Evolutionary conservation across 2,329 filamentous ascomycete genomes (phyloP), one percentile per base, ranked within the genome.

Genomic region (Triangularia setosa): DNA sequence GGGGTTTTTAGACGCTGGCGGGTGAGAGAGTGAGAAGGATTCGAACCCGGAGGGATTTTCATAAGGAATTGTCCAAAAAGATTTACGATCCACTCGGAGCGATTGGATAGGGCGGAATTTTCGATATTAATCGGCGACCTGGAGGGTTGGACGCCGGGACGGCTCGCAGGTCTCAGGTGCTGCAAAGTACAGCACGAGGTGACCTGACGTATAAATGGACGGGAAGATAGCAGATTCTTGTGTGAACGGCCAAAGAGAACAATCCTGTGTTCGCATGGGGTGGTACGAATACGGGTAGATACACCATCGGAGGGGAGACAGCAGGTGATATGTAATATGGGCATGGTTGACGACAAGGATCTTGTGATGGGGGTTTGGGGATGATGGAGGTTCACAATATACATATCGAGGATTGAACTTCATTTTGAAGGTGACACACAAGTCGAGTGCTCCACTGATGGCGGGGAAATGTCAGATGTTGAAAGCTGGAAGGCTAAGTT

Each of bases 81-180:
- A 21, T 12, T 8, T 8, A 28, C 27, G 8, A 8, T 4, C 8
- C 4, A 28, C 27, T 28, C 27, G 48, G 14, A 12, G 23, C 14
- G 21, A 24, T 27, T 57, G 27, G 24, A 18, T 33, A 18, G 16
- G 48, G 21, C 14, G 7, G 16, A 30, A 30, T 33, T 58, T 25
- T 28, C 16, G 16, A 59, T 35, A 59, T 59, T 59, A 59, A 59
- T 59, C 57, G 57, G 57, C 57, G 57, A 59, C 57, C 35, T 24
- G 56, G 56, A 18, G 6, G 30, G 57, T 59, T 59, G 57, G 57
- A 59, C 57, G 33, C 57, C 57, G 57, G 35, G 21, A 48, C 57
- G 35, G 57, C 33, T 25, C 52, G 25, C 52, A 48, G 18, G 40
- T 48, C 40, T 48, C n/a, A 14, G 16, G 1, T 48, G 18, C 8